Base-by-base conservation (phyloP, 2,329 filamentous ascomycete genomes). In the Lojkania enalia region DNA sequence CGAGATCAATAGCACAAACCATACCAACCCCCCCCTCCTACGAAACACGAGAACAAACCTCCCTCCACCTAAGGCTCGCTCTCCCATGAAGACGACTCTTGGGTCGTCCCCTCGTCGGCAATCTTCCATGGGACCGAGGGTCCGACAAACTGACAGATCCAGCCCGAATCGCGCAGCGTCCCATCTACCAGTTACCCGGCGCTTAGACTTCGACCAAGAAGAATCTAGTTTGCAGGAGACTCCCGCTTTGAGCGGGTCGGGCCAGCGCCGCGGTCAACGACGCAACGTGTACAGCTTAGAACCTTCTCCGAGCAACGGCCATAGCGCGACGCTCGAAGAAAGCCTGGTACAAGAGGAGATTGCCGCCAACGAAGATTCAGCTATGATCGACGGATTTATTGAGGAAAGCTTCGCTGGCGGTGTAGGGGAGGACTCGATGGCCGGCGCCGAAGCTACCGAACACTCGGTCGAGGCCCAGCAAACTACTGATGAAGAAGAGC, bases 71-170 rank as follows among this genome's bases (percentile, higher is more conserved):
- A 65, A 71, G 64, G 69, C 77, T 71, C 80, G 55, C 53, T 87
- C 85, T 2, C 86, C 86, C 1, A 75, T 80, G 42, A 87, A 86
- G 67, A 85, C 84, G 3, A 71, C 77, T 23, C 74, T 78, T 40
- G 74, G 71, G 5, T 72, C 74, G 19, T 85, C 85, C 0, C 83
- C 85, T 19, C 77, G 82, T 49, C 77, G 79, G 44, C 83, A 82
- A 55, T 82, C 80, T 3, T 78, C 78, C 36, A 67, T 85, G 41
- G 78, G 75, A 20, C 79, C 76, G 33, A 71, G 73, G 14, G 79
- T 79, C 11, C 81, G 77, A 13, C 76, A 79, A 0, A 61, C 67
- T 7, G 72, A 73, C 16, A 45, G 46, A 9, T 59, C 58, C 1
- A 67, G 61, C 23, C 64, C 67, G 4, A 46, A 51, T 13, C 66